Conservation (phyloP, 73 alveolate genomes). For the Paramecium sonneborni region DNA sequence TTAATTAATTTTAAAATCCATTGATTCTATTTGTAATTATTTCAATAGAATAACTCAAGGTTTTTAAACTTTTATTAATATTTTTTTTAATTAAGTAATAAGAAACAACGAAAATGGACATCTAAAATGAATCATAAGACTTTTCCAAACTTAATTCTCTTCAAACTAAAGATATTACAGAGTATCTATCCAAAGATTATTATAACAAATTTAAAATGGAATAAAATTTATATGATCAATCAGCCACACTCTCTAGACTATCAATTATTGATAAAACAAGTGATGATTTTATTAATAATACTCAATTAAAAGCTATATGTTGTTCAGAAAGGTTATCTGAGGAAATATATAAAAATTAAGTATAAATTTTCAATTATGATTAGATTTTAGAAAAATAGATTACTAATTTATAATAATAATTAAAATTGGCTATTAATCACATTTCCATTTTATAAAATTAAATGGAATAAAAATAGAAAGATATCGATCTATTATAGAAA, state of each 20-base stretch:
- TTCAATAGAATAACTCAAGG: background rate
- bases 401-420: background rate
- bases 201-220: slow-evolving; percentile 1
- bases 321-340: background rate
- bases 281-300: slow-evolving; percentile 7
- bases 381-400: background rate
- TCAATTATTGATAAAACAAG: slow-evolving; percentile 6
- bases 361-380: background rate
- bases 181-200: background rate
- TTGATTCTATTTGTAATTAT: background rate
- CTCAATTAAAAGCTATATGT: background rate
- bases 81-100: background rate
- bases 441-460: background rate
- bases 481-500: background rate
- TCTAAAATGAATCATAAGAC: background rate
- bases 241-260: background rate
- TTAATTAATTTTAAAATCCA: background rate
- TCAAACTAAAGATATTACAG: background rate
- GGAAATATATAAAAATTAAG: slow-evolving; percentile 14
- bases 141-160: background rate
- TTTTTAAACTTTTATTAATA: background rate
- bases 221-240: background rate
- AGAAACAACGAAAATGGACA: background rate
- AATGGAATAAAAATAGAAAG: background rate
- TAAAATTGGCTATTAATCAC: background rate